Base-by-base conservation (phyloP, 2,329 filamentous ascomycete species). In the Stagonosporopsis cucurbitacearum region DNA sequence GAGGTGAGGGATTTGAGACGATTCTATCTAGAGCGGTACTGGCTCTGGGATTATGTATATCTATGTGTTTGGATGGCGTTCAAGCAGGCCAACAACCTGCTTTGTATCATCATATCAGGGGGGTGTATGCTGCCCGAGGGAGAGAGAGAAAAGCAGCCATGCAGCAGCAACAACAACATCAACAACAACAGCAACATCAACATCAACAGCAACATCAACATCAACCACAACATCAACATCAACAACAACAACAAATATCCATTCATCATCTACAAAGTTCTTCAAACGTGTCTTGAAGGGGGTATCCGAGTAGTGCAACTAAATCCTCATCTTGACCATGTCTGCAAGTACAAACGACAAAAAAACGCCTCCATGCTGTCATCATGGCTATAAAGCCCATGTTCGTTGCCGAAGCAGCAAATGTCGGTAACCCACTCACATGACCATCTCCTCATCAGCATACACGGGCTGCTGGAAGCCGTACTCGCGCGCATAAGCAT, bases 401-500 rank as follows among this genome's bases (percentile, higher is more conserved):
- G 33, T 12, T 19, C 41, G 20, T 17, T 9, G 15, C 30, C 28
- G 17, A n/a, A 13, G 37, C 33, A 30, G n/a, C 45, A 30, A 23
- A 28, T n/a, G 25, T 37, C 17, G 3, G 6, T 23, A 17, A 9
- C 6, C 15, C 30, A 8, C 11, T 43, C 51, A 77, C 75, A 77
- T 76, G 35, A 75, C 71, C 75, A 77, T 77, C 57, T 77, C 75
- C 33, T 77, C 72, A 45, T 77, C 73, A 3, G 50, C 65, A 41
- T 73, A 70, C 36, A 64, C 50, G 4, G 53, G 47, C 39, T 59
- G 60, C 40, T 68, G 67, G 30, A 80, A 77, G 54, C 83, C 83
- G 57, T 79, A 77, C 54, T 82, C 80, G 36, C 79, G 74, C 6
- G 78, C 77, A 58, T 85, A 82, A 65, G 85, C 82, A 63, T 82